Base-by-base conservation (phyloP, 2,329 filamentous ascomycete genomes). In the Huntiella decipiens region DNA sequence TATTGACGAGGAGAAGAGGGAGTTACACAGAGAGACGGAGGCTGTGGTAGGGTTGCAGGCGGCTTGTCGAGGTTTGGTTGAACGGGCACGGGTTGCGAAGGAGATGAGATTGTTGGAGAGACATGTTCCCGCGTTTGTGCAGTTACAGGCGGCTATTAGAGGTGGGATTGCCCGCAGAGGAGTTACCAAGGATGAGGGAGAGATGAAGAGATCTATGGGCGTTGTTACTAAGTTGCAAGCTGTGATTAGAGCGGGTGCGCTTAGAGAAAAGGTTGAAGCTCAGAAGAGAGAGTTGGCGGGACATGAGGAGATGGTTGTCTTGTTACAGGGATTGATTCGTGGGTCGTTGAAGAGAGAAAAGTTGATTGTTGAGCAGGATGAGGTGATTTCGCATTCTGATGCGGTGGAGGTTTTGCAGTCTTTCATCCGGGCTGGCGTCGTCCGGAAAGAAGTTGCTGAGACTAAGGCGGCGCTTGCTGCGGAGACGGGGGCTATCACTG, bases 1-100 rank as follows among this genome's bases (percentile, higher is more conserved):
- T 10, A 55, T 76, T 22, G 62, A 64, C 5, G 58, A 58, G 10
- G 67, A 75, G 16, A 63, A 66, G 32, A 60, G 71, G 35, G 71
- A 82, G 35, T 73, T 96, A 17, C 66, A 77, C 44, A 73, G 76
- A 2, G 74, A 83, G 53, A 75, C 79, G 34, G 66, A 74, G 0
- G 72, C 77, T 50, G 73, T 88, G 34, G 63, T 75, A 22, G 65
- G 76, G 34, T 66, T 95, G 2, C 91, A 98, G 60, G 76, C 77
- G 19, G 64, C 87, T 5, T 70, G 77, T 22, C 74, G 88, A 50
- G 87, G 84, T 1, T 82, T 92, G 70, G 68, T 93, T 52, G 65
- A 82, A 36, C 77, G 91, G 38, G 72, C 75, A 41, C 70, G 79
- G 17, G 70, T 96, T 40, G 84, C 81, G 15, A 71, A 76, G 38